Conservation (phyloP, 2,329 filamentous ascomycete genomes). For the Claviceps humidiphila region DNA sequence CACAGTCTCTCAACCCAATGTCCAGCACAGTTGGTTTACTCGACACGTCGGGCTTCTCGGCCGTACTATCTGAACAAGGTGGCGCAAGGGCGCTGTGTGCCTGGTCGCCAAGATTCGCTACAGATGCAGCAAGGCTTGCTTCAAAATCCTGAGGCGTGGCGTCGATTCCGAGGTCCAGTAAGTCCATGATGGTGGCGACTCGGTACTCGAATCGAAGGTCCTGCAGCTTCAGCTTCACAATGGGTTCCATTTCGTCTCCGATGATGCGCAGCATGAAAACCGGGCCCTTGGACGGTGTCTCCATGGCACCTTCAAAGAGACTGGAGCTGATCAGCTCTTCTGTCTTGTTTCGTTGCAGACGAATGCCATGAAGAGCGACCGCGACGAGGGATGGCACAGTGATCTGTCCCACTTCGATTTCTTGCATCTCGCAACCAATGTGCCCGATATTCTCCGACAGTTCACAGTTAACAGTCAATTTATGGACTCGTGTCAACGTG, state of each 20-base stretch:
- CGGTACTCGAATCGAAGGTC: constrained; percentile 82
- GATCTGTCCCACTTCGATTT: constrained; percentile 66
- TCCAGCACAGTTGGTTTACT: constrained; percentile 54
- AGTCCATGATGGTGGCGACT: constrained; percentile 67
- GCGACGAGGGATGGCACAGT: constrained; percentile 73
- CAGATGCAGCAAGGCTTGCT: constrained; percentile 61
- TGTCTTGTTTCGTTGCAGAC: constrained; percentile 47
- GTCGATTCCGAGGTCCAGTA: constrained; percentile 57
- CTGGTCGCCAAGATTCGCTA: constrained; percentile 61
- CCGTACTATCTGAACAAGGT: constrained; percentile 8
- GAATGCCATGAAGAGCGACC: constrained; percentile 53
- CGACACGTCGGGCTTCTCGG: constrained; percentile 15
- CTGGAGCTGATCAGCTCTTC: constrained; percentile 58
- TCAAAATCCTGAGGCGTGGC: constrained; percentile 61
- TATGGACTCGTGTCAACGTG: constrained; percentile 54
- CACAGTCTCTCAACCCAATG: constrained; percentile 66
- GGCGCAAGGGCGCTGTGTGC: constrained; percentile 34
- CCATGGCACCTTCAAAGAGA: constrained; percentile 14
- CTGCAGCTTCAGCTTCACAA: constrained; percentile 75
- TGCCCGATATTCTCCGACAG: constrained; percentile 57
- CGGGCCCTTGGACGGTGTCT: constrained; percentile 16
- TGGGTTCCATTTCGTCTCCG: constrained; percentile 86
- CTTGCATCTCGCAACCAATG: constrained; percentile 42
- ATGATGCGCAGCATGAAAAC: constrained; percentile 84
- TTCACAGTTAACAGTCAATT: constrained; percentile 46